Conservation (phyloP, 352 stramenopile species). For the Aphanomyces astaci region DNA sequence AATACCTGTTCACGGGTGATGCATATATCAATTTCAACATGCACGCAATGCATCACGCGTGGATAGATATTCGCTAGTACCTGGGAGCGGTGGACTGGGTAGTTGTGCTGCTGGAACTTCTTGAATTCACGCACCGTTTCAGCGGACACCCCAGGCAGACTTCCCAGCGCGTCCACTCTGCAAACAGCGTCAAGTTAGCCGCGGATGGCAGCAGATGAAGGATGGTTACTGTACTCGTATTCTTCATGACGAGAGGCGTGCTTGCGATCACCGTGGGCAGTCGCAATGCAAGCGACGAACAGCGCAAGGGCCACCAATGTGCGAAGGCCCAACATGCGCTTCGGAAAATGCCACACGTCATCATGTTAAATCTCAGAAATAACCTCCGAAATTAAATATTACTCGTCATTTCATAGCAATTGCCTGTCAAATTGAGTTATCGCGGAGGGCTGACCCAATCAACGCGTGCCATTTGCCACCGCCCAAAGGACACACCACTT, state of each 20-base stretch:
- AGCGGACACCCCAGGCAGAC: not conserved
- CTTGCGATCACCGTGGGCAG: not conserved
- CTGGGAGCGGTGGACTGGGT: not conserved
- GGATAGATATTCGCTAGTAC: not conserved
- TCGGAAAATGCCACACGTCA: not conserved
- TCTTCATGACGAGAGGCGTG: not conserved
- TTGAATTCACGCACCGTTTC: not conserved
- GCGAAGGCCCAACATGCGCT: not conserved
- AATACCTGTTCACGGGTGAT: slow-evolving; percentile 43
- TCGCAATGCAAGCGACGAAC: not conserved
- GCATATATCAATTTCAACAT: too few species aligned
- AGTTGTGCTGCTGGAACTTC: not conserved
- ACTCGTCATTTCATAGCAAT: not conserved
- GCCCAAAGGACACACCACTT: too few species aligned
- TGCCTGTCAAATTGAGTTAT: not conserved
- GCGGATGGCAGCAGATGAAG: not conserved
- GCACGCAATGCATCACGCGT: not conserved
- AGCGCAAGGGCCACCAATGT: not conserved
- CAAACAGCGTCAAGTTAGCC: not conserved
- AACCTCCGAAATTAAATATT: not conserved
- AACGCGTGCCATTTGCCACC: not conserved
- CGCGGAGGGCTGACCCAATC: not conserved
- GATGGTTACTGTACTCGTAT: not conserved
- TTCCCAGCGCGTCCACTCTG: not conserved
- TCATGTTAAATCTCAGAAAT: not conserved